Evolutionary conservation across 306 rosid genomes (phyloP), one percentile per base, ranked within the genome.

Genomic region (Ammopiptanthus mongolicus): DNA sequence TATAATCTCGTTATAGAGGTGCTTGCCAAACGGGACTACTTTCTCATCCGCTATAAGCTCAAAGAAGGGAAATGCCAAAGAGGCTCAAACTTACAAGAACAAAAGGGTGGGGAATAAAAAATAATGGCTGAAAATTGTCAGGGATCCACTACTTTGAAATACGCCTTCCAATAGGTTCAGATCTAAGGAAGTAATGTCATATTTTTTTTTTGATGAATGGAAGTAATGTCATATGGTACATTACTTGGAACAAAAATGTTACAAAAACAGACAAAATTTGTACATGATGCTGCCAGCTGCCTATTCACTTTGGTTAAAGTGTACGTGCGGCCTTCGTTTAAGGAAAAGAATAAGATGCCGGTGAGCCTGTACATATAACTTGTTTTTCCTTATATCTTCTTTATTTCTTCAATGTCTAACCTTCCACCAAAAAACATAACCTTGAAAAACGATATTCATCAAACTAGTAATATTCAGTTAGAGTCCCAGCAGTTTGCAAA

Each of bases 401-500:
- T 19, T 22, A 72, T 7, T 14, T 71, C 25, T 55, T 76, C 28
- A 8, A 58, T 15, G 41, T 60, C 42, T 19, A 73, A 31, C 51
- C 63, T 23, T 48, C 37, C 10, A 9, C 56, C 17, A 21, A 73
- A 72, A 71, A 13, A 6, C 56, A 21, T 17, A 69, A 59, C 76
- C 73, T 25, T 41, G 50, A 23, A 39, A 66, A 47, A 3, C 10
- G 0, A 53, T 14, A 34, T 31, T 48, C 17, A 9, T 48, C 50
- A 60, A 68, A 73, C 50, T 62, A 18, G 25, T 4, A 56, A 47
- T 29, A 53, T 76, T 42, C 10, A 22, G 56, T 60, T 75, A 39
- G 71, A 25, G 28, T 59, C 65, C 73, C 67, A 61, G 70, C 77
- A 65, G 56, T 64, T 48, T 42, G 41, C 71, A 29, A 22, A 48